These are phyloP conservation scores for Cystobasidium tubakii DNA, from an alignment of 768 basidiomycete genomes.

Conservation along the genomic window DNA sequence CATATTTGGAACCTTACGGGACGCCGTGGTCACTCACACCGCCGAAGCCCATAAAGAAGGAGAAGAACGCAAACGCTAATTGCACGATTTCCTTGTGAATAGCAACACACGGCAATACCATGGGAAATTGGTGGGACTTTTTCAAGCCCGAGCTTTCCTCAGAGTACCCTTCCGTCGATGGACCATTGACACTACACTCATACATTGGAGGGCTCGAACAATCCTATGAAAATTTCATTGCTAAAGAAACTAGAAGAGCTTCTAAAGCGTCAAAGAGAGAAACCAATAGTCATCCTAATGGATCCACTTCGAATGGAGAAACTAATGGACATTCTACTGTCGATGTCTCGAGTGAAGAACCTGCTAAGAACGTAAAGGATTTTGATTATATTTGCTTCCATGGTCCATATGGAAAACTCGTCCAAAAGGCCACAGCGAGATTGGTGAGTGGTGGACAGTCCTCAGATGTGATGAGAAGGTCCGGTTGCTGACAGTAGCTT, in stretches of 20 bases:
- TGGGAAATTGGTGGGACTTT: conserved; percentile 89
- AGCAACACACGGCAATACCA: conserved; percentile 95
- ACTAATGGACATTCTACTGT: conserved; percentile 12
- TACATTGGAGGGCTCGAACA: conserved; percentile 90
- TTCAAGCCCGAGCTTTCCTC: conserved; percentile 96
- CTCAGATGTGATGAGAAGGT: background rate
- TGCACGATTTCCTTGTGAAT: conserved; percentile 17
- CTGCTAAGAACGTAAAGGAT: conserved; percentile 64
- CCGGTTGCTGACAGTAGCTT: no score
- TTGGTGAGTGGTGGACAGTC: conserved; percentile 52
- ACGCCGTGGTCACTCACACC: no score
- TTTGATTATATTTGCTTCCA: conserved; percentile 95
- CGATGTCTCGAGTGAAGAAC: background rate
- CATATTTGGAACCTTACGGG: no score
- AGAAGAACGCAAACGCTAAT: no score
- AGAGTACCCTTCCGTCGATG: conserved; percentile 94
- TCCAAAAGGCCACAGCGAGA: conserved; percentile 92
- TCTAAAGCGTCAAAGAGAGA: conserved; percentile 47
- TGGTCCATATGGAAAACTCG: conserved; percentile 97
- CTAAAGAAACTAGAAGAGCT: conserved; percentile 62
- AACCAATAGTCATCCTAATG: conserved; percentile 17
- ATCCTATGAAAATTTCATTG: conserved; percentile 75
- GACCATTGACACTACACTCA: conserved; percentile 88
- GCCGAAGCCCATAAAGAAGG: no score
- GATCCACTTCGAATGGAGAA: conserved; percentile 39